Conservation (phyloP, 352 stramenopile genomes). For the Phytophthora hibernalis region DNA sequence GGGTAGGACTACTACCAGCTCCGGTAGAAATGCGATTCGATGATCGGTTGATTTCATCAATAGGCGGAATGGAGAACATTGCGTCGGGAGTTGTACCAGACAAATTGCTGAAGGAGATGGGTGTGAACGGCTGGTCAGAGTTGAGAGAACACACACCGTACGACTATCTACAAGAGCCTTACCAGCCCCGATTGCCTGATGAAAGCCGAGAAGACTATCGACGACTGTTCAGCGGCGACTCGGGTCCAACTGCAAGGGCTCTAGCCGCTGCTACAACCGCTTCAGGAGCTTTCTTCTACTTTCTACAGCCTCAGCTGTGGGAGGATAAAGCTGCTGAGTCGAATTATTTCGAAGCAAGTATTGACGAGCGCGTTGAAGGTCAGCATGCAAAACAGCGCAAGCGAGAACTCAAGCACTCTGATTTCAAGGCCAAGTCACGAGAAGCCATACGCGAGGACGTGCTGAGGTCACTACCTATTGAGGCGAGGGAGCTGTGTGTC, state of each 20-base stretch:
- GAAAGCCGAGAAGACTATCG: background rate
- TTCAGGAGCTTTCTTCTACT: background rate
- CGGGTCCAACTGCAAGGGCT: background rate
- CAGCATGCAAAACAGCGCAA: no score
- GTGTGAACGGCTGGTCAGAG: background rate
- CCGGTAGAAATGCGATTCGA: background rate
- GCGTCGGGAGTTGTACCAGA: background rate
- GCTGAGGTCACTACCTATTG: no score
- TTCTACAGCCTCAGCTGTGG: no score
- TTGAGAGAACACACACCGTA: background rate
- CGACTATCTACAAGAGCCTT: background rate
- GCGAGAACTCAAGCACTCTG: no score
- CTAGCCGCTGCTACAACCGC: background rate
- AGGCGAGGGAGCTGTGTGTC: no score
- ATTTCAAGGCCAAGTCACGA: no score
- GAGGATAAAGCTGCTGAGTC: no score
- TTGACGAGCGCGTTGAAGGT: no score
- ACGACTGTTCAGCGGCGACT: background rate
- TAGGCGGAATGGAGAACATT: background rate
- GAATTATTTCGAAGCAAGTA: no score
- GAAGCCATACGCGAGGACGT: no score
- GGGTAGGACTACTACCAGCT: background rate
- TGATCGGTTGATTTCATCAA: background rate
- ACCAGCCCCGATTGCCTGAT: no score
- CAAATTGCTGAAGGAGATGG: background rate